These are phyloP conservation scores for Euphorbia tirucalli DNA, from an alignment of 345 rosid species.

Conservation along the genomic window DNA sequence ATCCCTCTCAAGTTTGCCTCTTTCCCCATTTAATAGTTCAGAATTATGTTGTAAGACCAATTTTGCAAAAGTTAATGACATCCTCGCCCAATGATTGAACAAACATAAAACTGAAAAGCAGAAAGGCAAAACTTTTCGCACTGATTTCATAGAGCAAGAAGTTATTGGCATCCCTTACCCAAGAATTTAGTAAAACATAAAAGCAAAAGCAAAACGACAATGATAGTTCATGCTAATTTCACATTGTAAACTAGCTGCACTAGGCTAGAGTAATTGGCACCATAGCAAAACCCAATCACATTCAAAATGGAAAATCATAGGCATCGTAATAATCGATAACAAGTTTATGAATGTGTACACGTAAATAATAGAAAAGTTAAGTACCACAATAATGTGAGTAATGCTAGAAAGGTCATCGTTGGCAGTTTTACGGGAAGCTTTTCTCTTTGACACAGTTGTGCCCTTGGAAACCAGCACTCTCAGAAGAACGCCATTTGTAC, in stretches of 20 bases:
- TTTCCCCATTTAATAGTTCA: background rate
- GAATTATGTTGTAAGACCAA: background rate
- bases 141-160: background rate
- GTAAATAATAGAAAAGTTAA: slow-evolving; percentile 4
- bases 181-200: background rate
- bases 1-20: background rate
- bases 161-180: background rate
- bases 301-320: background rate
- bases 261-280: background rate
- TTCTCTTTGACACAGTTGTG: slow-evolving; percentile 27
- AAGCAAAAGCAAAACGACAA: background rate
- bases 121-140: too few species aligned
- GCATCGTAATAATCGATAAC: background rate
- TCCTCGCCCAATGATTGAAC: too few species aligned
- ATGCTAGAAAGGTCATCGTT: slow-evolving; percentile 50
- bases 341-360: background rate
- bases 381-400: slow-evolving; percentile 96
- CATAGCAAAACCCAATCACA: background rate
- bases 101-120: too few species aligned
- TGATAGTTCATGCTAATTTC: background rate
- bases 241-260: background rate
- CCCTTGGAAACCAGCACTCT: slow-evolving; percentile 72
- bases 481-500: slow-evolving; percentile 89
- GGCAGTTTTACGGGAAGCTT: slow-evolving; percentile 23
- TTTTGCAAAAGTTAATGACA: background rate